Evolutionary conservation across 23 red algal genomes (phyloP), one percentile per base, ranked within the genome.

Genomic region (Chondrus crispus): DNA sequence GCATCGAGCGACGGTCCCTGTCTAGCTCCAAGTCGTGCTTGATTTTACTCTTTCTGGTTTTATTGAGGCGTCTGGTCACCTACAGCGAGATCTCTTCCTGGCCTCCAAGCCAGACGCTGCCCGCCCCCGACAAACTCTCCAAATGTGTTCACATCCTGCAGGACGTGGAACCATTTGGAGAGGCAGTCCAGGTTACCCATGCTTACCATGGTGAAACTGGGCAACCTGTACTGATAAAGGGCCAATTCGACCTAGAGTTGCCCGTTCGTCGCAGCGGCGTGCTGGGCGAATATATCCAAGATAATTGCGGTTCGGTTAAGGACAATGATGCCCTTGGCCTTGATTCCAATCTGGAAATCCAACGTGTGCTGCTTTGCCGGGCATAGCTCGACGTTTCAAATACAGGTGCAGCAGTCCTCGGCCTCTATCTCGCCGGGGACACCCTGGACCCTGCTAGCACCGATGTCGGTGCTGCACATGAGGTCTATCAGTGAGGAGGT

Each of bases 261-360:
- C 14, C 97, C 97, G 78, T 99, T 94, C 11, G 85, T 57, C 35
- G 84, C 95, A 54, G 85, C 91, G 4, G 97, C 97, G 66, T 99
- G 97, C 80, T 99, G 97, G 13, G 94, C 97, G 64, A 99, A 99
- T 53, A 99, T 99, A 79, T 99, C 97, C 62, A 99, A 81, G 62
- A 99, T 99, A 8, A 99, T 62, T 10, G 97, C 97, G n/a, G 97
- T 99, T 18, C 97, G 92, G 89, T 99, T 94, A 48, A 99, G 63
- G 33, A 99, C 97, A 29, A 92, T 94, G 75, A 99, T 96, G 20
- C 87, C 91, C 20, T 53, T 44, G 38, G 74, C 88, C 41, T 99
- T 92, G 24, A 85, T 89, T 29, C 92, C 94, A 81, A 99, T 95
- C 20, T 84, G 88, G 22, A n/a, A 42, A 36, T 99, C 97, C 53